Evolutionary conservation across 768 basidiomycete species (phyloP), one percentile per base, ranked within the genome.

Genomic region (Auriscalpium orientale): DNA sequence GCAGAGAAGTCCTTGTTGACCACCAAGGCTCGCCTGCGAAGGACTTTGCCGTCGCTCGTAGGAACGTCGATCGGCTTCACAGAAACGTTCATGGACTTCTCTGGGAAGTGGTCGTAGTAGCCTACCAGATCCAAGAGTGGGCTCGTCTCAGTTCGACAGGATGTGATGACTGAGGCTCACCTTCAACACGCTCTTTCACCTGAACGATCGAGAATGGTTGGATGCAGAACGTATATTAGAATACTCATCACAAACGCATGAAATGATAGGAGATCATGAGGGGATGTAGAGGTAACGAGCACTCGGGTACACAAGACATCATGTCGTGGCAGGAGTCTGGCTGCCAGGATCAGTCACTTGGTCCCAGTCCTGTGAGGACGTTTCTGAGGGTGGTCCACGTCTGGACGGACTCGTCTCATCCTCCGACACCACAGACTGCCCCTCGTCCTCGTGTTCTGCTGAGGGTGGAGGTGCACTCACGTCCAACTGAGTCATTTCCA

Each of bases 281-380:
- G 50, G 46, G 56, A 53, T 20, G 22, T 21, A 33, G n/a, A 28
- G 28, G 28, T 28, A 28, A 28, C 28, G 28, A 28, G 28, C 28
- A 28, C 28, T 28, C 28, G 28, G 28, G 28, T 28, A 28, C 28
- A 34, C 51, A 49, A 22, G 34, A 51, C 8, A 55, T 76, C 68
- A 71, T 60, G 69, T 51, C 45, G 59, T 65, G 56, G 74, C 75
- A 60, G 79, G 76, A 51, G 78, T 75, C 59, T 77, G 78, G 55
- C 76, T 74, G 57, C 81, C 87, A 49, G 87, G 79, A 67, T 91
- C 88, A 63, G 89, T 89, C 74, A 93, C 71, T 63, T 78, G 85
- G 73, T 93, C 91, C 91, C 90, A 93, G 69, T 91, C 91, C 72
- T 90, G 89, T 51, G 91, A 93, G 44, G 91, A 90, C 35, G 89